These are phyloP conservation scores for Rubia peregrina DNA, from an alignment of 305 asterid genomes.

Conservation along the genomic window DNA sequence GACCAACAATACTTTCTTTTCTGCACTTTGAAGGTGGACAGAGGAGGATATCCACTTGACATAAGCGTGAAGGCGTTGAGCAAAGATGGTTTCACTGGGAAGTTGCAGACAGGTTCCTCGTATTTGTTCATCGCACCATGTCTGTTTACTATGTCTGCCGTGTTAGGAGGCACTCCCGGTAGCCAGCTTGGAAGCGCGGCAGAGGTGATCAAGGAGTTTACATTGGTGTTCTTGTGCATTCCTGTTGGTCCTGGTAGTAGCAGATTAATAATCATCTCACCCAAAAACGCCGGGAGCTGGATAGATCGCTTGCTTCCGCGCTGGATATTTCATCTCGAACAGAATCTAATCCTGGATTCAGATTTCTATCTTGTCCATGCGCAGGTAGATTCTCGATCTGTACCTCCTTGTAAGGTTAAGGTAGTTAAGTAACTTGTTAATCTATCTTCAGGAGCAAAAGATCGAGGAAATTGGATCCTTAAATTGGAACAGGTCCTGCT, in stretches of 20 bases:
- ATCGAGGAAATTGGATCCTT: constrained; percentile 46
- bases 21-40: no score
- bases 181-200: no score
- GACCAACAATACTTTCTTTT: no score
- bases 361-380: constrained; percentile 86
- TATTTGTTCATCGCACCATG: no score
- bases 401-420: neutral
- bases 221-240: constrained; percentile 60
- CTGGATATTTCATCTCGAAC: constrained; percentile 79
- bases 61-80: no score
- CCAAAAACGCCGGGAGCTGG: constrained; percentile 53
- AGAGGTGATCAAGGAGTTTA: constrained; percentile 23
- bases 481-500: constrained; percentile 79
- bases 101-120: no score
- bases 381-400: constrained; percentile 43
- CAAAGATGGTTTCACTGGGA: no score
- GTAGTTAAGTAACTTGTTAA: neutral
- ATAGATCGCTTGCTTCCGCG: constrained; percentile 60
- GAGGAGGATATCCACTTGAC: no score
- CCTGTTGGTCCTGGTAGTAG: constrained; percentile 93
- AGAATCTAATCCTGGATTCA: constrained; percentile 82
- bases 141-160: no score
- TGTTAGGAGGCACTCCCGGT: no score
- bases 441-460: constrained; percentile 51
- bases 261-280: constrained; percentile 66